Evolutionary conservation across 1,284 basidiomycete species (phyloP).

Genomic region (Tausonia pullulans): DNA sequence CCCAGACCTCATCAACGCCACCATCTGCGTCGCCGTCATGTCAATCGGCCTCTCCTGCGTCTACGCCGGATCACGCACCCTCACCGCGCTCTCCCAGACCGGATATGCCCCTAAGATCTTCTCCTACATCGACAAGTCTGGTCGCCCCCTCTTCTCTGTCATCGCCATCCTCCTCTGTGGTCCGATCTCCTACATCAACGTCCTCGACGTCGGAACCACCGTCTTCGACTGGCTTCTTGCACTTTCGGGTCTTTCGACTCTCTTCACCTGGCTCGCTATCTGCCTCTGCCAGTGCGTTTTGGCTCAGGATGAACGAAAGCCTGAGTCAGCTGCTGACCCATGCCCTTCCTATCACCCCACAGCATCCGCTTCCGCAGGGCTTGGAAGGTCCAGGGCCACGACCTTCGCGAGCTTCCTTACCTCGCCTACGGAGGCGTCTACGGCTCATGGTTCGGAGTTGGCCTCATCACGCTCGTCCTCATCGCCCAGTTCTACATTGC

Average conservation of each 20-base stretch:
- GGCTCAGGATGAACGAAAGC: no score
- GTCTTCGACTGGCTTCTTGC: slow-evolving; percentile 40
- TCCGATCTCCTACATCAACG: slow-evolving; percentile 33
- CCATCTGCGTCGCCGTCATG: slow-evolving; percentile 36
- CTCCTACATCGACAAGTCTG: slow-evolving; percentile 41
- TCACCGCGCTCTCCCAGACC: slow-evolving; percentile 31
- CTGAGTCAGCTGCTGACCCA: no score
- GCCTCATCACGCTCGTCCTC: slow-evolving; percentile 18
- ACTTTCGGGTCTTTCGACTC: slow-evolving; percentile 40
- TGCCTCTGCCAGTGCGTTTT: slow-evolving; percentile 19
- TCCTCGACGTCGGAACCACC: slow-evolving; percentile 24
- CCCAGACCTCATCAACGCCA: slow-evolving; percentile 38
- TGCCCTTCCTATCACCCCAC: no score
- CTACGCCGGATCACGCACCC: slow-evolving; percentile 33
- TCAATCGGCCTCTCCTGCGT: slow-evolving; percentile 33
- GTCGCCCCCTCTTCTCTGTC: slow-evolving; percentile 39
- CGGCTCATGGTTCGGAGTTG: slow-evolving; percentile 35
- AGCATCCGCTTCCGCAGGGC: slow-evolving; percentile 39
- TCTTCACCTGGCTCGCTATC: slow-evolving; percentile 38
- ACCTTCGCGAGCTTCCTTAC: slow-evolving; percentile 40
- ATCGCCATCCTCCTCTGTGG: slow-evolving; percentile 30
- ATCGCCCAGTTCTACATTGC: slow-evolving; percentile 21
- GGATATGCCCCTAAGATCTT: slow-evolving; percentile 38
- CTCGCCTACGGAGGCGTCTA: slow-evolving; percentile 37
- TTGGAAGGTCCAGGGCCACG: slow-evolving; percentile 39